phyloP scores from a whole-genome alignment of 495 filamentous ascomycete species.

The Stereocaulon alpinum region DNA sequence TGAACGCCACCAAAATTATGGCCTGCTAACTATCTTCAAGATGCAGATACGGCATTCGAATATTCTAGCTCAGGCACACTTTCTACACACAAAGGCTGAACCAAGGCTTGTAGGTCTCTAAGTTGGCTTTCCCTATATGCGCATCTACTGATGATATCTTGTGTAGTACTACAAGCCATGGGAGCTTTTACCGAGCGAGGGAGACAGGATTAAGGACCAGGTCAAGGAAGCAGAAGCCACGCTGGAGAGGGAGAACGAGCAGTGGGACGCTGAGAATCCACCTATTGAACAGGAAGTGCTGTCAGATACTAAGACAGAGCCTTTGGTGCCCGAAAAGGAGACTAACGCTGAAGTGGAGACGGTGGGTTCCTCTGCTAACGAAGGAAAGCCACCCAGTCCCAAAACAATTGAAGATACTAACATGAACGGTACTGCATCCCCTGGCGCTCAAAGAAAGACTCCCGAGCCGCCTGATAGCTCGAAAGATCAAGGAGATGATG shows the following conservation, averaged over 20 bases:
- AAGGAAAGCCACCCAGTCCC: constrained; percentile 5
- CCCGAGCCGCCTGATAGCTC: constrained; percentile 12
- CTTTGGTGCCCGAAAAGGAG: constrained; percentile 20
- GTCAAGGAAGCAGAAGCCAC: constrained; percentile 44
- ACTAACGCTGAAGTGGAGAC: constrained; percentile 21
- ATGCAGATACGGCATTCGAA: constrained; percentile 70
- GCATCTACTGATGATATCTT: constrained; percentile 25
- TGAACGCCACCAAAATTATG: neutral
- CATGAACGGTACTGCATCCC: constrained; percentile 15
- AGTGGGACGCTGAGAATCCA: constrained; percentile 31
- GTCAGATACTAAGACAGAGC: constrained; percentile 14
- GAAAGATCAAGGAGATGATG: constrained; percentile 51
- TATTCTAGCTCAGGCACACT: constrained; percentile 61
- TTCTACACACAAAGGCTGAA: constrained; percentile 59
- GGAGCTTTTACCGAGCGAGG: constrained; percentile 55
- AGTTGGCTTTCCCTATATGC: constrained; percentile 7
- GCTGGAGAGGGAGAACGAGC: constrained; percentile 41
- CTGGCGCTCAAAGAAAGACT: constrained; percentile 16
- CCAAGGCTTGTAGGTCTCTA: constrained; percentile 62
- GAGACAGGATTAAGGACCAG: constrained; percentile 50
- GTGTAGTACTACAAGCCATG: constrained; percentile 81
- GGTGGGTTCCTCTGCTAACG: constrained; percentile 25
- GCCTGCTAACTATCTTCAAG: constrained; percentile 32
- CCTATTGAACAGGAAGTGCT: neutral
- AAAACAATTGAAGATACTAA: constrained; percentile 19